Percentiles rank a stretch among this genome's conserved stretches.
Conservation (phyloP, 495 filamentous ascomycete genomes). For the Poronia punctata region DNA sequence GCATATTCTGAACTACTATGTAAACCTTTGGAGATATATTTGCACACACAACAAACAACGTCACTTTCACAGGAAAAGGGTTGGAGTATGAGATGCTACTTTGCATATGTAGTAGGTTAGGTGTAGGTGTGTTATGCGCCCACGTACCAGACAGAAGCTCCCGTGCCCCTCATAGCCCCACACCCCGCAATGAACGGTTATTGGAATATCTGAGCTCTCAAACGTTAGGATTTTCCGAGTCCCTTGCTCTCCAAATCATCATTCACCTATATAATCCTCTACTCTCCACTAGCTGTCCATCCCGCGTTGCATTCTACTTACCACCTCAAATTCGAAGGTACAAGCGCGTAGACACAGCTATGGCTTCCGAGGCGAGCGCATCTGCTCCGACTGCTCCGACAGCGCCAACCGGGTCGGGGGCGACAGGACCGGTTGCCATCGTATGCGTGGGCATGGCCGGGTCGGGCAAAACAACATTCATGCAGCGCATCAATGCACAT, state of each 20-base stretch:
- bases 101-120: no score
- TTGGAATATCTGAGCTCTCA: no score
- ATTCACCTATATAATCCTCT: no score
- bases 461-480: constrained; percentile 96
- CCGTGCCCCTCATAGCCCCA: not conserved
- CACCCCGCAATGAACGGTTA: constrained; percentile 5
- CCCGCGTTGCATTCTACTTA: not conserved
- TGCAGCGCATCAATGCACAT: constrained; percentile 92
- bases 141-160: not conserved
- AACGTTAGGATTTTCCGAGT: no score
- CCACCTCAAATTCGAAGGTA: not conserved
- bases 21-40: no score
- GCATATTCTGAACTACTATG: no score
- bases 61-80: no score
- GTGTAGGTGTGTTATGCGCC: no score
- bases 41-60: no score
- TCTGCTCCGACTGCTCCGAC: constrained; percentile 4
- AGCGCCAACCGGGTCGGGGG: constrained; percentile 9
- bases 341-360: not conserved
- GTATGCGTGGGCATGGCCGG: constrained; percentile 98
- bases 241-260: not conserved
- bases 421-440: constrained; percentile 63
- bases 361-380: constrained; percentile 9
- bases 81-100: no score
- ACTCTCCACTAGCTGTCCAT: no score